Percentiles rank a stretch among this genome's conserved stretches.
Conservation (phyloP, 2,329 filamentous ascomycete species). For the Colletotrichum cereale region DNA sequence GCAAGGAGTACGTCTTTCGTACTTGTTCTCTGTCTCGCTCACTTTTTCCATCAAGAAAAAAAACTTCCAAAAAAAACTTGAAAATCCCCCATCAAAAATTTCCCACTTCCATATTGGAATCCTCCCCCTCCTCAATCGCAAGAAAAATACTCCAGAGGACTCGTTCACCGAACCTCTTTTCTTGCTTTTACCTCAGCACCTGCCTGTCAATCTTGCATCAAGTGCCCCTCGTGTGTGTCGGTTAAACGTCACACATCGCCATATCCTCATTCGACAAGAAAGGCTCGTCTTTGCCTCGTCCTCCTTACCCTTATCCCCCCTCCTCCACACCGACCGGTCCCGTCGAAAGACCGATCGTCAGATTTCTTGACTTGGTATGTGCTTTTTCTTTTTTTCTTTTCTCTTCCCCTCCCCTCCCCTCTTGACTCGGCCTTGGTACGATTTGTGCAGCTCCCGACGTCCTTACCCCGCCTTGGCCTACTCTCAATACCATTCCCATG, state of each 20-base stretch:
- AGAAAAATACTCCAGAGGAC: constrained; percentile 31
- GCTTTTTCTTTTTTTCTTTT: constrained; percentile 5
- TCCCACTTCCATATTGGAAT: constrained; percentile 41
- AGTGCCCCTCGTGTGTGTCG: constrained; percentile 40
- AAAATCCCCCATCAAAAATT: constrained; percentile 62
- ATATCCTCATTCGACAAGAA: constrained; percentile 30
- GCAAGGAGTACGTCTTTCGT: constrained; percentile 71
- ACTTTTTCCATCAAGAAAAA: constrained; percentile 63
- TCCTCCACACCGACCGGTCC: constrained; percentile 25
- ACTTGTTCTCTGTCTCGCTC: constrained; percentile 71
- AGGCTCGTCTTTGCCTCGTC: constrained; percentile 27
- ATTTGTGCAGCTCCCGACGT: constrained; percentile 7
- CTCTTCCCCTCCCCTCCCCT: constrained; percentile 1
- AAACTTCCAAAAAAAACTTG: constrained; percentile 71
- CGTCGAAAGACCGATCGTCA: constrained; percentile 34
- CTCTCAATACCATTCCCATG: neutral
- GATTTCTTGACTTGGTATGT: constrained; percentile 39
- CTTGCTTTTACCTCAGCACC: constrained; percentile 39
- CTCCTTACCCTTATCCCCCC: constrained; percentile 23
- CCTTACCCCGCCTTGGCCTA: constrained; percentile 6
- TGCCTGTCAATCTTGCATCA: constrained; percentile 39
- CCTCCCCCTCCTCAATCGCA: constrained; percentile 39
- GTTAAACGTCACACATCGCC: constrained; percentile 41
- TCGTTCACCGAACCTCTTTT: constrained; percentile 27
- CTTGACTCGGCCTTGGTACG: constrained; percentile 5